Base-by-base conservation (phyloP, 2,329 filamentous ascomycete genomes). In the Aspergillus texensis region DNA sequence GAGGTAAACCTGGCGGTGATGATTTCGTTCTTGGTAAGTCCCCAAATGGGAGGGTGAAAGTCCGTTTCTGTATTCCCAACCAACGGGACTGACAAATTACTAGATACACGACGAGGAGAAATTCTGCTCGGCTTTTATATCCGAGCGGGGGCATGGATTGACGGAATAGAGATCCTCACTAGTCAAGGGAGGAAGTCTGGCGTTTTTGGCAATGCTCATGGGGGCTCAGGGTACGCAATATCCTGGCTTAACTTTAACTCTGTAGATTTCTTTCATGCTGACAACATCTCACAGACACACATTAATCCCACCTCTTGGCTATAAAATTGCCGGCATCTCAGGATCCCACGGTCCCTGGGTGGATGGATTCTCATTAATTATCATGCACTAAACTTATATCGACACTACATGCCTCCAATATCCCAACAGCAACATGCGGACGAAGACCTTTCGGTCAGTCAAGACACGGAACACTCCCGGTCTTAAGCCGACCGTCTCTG, bases 111-210 rank as follows among this genome's bases (percentile, higher is more conserved):
- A 50, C 89, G 89, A 60, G 93, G 94, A 61, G 95, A 99, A 80
- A 90, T 91, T 65, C 83, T 99, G 52, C 88, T 93, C 64, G 95
- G 95, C 10, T 97, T 99, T 76, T 86, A 90, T 70, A 82, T 98
- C 58, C 85, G 93, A 68, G 89, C 91, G 57, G 93, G 92, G 26
- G 82, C 87, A 64, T 95, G 91, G 76, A 90, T 98, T 68, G 93
- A 97, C 75, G 94, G 89, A 14, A 85, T 98, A 58, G 93, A 97
- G 75, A 89, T 98, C 67, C 81, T 97, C 77, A 98, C 95, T 1
- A 97, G 89, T 72, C 81, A 92, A 64, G 94, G 94, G n/a, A 87
- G 94, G 71, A 91, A 90, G 76, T 97, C 94, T 39, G 88, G 89
- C 60, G 81, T 96, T 65, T 98, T 89, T 82, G 95, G 95, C 63